phyloP scores from a whole-genome alignment of 139 green algal species.

The Yamagishiella unicocca region DNA sequence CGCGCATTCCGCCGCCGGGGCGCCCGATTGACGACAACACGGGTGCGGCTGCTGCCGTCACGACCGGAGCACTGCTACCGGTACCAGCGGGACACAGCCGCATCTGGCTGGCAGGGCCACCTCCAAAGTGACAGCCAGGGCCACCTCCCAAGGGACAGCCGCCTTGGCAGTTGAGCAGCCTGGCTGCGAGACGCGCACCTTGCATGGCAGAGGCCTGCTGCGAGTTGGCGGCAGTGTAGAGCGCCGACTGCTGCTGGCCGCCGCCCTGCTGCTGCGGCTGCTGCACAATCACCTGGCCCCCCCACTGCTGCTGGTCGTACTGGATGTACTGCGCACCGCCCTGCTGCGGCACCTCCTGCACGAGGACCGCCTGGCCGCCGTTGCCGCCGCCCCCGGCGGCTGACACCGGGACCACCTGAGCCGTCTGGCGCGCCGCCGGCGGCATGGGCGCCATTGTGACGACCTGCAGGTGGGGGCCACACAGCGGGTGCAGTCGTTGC shows the following conservation, averaged over 20 bases:
- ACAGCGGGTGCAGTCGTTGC: no score
- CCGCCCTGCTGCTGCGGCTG: slow-evolving; percentile 13
- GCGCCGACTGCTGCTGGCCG: slow-evolving; percentile 11
- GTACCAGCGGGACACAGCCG: no score
- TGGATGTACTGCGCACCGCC: slow-evolving; percentile 24
- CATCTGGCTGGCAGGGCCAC: no score
- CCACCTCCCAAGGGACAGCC: no score
- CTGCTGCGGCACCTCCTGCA: slow-evolving; percentile 40
- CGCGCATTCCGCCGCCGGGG: no score
- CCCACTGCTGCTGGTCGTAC: slow-evolving; percentile 47
- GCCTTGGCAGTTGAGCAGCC: neutral
- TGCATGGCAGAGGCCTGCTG: slow-evolving; percentile 40
- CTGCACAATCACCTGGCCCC: slow-evolving; percentile 21
- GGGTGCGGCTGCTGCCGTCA: no score
- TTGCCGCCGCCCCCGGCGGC: neutral
- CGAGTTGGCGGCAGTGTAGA: slow-evolving; percentile 7
- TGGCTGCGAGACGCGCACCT: neutral
- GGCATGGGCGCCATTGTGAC: slow-evolving; percentile 33
- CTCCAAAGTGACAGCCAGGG: no score
- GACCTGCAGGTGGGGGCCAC: neutral
- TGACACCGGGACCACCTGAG: slow-evolving; percentile 31
- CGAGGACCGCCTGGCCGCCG: neutral
- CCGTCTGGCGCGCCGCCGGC: slow-evolving; percentile 32
- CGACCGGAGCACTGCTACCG: no score
- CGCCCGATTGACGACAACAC: no score